phyloP scores from a whole-genome alignment of 176 grass and related monocot genomes.

The Aegilops tauschii region DNA sequence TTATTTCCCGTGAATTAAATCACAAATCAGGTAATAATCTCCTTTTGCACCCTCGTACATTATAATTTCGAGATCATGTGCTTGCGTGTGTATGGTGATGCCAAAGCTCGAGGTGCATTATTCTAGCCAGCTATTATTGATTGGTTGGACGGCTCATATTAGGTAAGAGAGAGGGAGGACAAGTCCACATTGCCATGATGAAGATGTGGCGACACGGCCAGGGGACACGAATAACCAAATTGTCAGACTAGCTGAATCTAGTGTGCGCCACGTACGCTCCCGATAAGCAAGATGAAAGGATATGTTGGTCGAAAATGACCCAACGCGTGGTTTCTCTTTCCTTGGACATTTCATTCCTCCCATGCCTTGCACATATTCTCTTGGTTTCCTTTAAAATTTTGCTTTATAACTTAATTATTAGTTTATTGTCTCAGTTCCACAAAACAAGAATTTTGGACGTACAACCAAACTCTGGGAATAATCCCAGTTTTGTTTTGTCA shows the following conservation, averaged over 20 bases:
- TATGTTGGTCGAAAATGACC: neutral
- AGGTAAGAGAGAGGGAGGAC: neutral
- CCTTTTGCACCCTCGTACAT: neutral
- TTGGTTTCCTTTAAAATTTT: too few relatives aligned
- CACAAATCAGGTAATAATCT: neutral
- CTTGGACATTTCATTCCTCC: too few relatives aligned
- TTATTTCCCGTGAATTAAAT: neutral
- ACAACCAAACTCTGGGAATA: too few relatives aligned
- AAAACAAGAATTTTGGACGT: too few relatives aligned
- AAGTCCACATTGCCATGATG: conserved; percentile 6
- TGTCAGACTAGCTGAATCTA: neutral
- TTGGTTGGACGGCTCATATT: neutral
- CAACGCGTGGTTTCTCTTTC: neutral
- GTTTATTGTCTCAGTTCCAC: too few relatives aligned
- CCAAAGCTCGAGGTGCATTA: neutral
- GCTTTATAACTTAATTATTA: too few relatives aligned
- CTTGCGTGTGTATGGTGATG: neutral
- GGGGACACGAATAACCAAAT: neutral
- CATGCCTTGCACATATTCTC: too few relatives aligned
- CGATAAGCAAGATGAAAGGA: neutral
- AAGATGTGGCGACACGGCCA: conserved; percentile 16
- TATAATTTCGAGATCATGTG: too few relatives aligned
- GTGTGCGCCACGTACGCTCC: neutral
- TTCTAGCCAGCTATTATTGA: neutral
- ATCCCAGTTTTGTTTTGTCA: too few relatives aligned